Base-by-base conservation (phyloP, 305 asterid genomes). In the Fraxinus platypoda region DNA sequence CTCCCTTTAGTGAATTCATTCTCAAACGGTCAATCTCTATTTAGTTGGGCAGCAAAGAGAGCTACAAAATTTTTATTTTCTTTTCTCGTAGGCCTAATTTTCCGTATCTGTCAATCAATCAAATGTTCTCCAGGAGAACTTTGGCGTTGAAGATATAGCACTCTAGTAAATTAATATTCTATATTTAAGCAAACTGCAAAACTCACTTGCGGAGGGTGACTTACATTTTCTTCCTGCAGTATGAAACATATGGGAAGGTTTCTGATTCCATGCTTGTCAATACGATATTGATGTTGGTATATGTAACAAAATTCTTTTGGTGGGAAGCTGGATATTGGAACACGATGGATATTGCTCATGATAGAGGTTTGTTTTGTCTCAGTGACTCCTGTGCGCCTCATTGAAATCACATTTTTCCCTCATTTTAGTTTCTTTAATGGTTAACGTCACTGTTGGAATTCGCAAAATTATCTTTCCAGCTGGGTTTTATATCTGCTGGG, bases 241-340 rank as follows among this genome's bases (percentile, higher is more conserved):
- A 95, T 80, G 99, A 95, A 89, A 87, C 92, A 76, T 74, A 90
- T 78, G 98, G 99, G 76, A 87, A 57, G 82, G 92, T 95, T 75
- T 75, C 97, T 28, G 97, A 94, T 82, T 95, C 99, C 31, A 94
- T 95, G 99, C 92, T 93, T 86, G 95, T 95, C 28, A 89, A 93
- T 84, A 92, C 98, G 83, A 85, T 87, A 81, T 59, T 94, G 85
- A 94, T 91, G 88, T 83, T 95, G 93, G 94, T 95, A 66, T 95
- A 95, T 54, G 94, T 95, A n/a, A 91, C 98, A 54, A 95, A 95
- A 86, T 95, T 95, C 91, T 95, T 95, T 86, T 95, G 95, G 99
- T 95, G 99, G 99, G 99, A 95, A 92, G 97, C 98, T 88, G 99
- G 99, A 82, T 95, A 94, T 78, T 95, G 99, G 99, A 94, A 90